Conservation (phyloP, 2,329 filamentous ascomycete genomes). For the Paracoccidioides brasiliensis region DNA sequence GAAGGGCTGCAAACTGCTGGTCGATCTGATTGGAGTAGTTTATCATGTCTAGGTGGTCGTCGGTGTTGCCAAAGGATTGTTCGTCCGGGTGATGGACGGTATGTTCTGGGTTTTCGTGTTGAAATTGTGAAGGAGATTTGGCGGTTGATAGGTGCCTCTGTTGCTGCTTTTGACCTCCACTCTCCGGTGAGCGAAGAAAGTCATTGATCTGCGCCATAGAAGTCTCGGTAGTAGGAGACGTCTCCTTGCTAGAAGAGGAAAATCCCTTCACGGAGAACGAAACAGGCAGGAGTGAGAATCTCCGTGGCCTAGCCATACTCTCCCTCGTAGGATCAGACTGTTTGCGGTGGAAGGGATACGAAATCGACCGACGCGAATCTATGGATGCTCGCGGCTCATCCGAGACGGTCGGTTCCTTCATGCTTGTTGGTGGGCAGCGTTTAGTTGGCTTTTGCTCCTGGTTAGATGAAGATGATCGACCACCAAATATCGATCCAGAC, state of each 20-base stretch:
- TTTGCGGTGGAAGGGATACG: conserved; percentile 56
- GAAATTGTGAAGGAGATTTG: background rate
- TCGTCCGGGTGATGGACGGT: conserved; percentile 16
- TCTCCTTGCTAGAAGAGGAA: conserved; percentile 42
- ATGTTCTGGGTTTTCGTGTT: conserved; percentile 5
- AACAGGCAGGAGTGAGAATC: conserved; percentile 58
- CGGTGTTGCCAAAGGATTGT: conserved; percentile 5
- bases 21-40: conserved; percentile 31
- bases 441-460: conserved; percentile 40
- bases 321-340: conserved; percentile 51
- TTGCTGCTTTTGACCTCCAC: conserved; percentile 8
- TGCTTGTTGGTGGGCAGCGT: conserved; percentile 81
- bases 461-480: conserved; percentile 27
- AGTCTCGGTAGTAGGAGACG: conserved; percentile 32
- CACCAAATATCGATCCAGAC: conserved; percentile 68
- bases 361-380: conserved; percentile 63
- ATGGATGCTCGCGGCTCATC: conserved; percentile 51
- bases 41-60: conserved; percentile 15
- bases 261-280: conserved; percentile 54
- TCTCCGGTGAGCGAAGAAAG: conserved; percentile 14
- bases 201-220: conserved; percentile 25
- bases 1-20: conserved; percentile 28
- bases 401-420: conserved; percentile 48
- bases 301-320: conserved; percentile 42
- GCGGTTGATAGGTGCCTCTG: conserved; percentile 24